These are phyloP conservation scores for Celoporthe dispersa DNA, from an alignment of 2,329 filamentous ascomycete genomes.

Conservation along the genomic window DNA sequence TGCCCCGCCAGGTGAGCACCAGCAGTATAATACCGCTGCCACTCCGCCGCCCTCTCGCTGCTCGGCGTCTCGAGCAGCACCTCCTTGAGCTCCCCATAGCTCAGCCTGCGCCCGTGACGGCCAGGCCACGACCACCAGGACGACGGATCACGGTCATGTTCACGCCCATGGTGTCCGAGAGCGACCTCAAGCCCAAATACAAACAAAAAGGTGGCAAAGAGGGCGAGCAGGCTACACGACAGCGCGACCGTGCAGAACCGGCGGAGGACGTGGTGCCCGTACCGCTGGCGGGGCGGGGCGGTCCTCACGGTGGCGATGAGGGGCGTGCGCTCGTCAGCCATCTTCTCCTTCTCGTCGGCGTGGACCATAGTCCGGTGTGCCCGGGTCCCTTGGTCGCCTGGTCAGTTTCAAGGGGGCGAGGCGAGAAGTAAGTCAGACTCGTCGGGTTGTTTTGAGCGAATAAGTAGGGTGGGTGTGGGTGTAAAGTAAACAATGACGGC, in stretches of 20 bases:
- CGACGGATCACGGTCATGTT: slow-evolving; percentile 35
- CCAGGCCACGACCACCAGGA: slow-evolving; percentile 37
- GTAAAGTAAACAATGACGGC: neutral
- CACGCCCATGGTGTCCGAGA: slow-evolving; percentile 39
- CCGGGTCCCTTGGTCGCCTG: neutral
- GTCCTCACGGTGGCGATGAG: slow-evolving; percentile 67
- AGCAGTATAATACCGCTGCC: slow-evolving; percentile 78
- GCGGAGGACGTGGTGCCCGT: slow-evolving; percentile 63
- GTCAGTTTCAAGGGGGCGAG: neutral
- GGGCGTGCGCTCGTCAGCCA: slow-evolving; percentile 65
- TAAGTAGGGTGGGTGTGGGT: neutral
- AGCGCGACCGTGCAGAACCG: slow-evolving; percentile 69
- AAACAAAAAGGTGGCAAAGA: slow-evolving; percentile 53
- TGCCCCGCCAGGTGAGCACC: slow-evolving; percentile 78
- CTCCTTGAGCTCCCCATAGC: slow-evolving; percentile 56
- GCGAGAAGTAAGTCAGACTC: neutral
- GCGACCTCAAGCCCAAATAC: slow-evolving; percentile 43
- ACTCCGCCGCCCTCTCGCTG: slow-evolving; percentile 64
- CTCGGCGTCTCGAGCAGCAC: slow-evolving; percentile 64
- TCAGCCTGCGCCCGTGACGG: slow-evolving; percentile 39
- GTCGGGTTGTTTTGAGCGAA: neutral
- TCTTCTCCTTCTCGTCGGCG: slow-evolving; percentile 36
- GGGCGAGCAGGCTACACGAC: slow-evolving; percentile 57
- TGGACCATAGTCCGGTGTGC: slow-evolving; percentile 22
- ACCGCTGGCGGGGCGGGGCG: slow-evolving; percentile 56